Conservation (phyloP, 768 basidiomycete genomes). For the Sutorius australiensis region DNA sequence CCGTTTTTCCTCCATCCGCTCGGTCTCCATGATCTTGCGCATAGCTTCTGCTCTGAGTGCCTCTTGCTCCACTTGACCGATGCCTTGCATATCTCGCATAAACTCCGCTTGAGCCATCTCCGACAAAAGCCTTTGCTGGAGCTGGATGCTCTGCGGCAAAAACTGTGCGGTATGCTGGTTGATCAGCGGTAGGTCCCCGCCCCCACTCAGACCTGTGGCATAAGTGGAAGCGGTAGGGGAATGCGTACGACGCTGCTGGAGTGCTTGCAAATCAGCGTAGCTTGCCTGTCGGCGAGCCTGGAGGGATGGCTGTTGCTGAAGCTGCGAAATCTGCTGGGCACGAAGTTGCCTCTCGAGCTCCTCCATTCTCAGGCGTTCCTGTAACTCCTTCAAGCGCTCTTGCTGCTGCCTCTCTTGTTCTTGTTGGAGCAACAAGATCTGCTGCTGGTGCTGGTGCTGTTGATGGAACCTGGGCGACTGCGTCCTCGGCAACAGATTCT, state of each 20-base stretch:
- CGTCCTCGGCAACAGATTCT: constrained; percentile 44
- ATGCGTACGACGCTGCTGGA: constrained; percentile 51
- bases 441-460: constrained; percentile 70
- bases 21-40: constrained; percentile 88
- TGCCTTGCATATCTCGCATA: constrained; percentile 58
- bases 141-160: constrained; percentile 60
- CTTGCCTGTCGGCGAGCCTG: constrained; percentile 39
- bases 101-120: constrained; percentile 73
- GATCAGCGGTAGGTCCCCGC: constrained; percentile 33
- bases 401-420: constrained; percentile 62
- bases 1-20: constrained; percentile 81
- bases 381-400: constrained; percentile 53
- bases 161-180: constrained; percentile 54
- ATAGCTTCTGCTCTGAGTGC: constrained; percentile 72
- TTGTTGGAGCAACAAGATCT: constrained; percentile 63
- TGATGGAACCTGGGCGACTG: constrained; percentile 80
- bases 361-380: constrained; percentile 62
- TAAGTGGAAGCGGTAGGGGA: constrained; percentile 40
- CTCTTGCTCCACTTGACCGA: constrained; percentile 61
- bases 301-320: constrained; percentile 38
- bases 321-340: constrained; percentile 49
- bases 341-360: constrained; percentile 63
- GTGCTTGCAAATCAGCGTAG: constrained; percentile 47
- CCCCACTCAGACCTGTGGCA: constrained; percentile 11
- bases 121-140: constrained; percentile 73